Base-by-base conservation (phyloP, 73 alveolate species). In the Blepharisma japonicum region DNA sequence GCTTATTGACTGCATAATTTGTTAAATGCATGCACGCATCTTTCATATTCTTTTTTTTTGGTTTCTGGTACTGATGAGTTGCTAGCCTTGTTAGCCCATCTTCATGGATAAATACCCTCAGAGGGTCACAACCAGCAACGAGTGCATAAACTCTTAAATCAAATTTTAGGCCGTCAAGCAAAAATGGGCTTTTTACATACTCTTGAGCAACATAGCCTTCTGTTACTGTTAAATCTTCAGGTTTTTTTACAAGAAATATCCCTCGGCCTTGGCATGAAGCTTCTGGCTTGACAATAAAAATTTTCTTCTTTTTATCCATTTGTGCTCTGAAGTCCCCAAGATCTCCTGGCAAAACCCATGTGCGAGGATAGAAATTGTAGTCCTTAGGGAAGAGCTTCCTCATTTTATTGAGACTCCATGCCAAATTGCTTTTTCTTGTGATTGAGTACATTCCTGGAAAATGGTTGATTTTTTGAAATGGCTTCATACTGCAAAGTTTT, bases 41-140 rank as follows among this genome's bases (percentile, higher is more conserved):
- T 56, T 83, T 82, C 82, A 87, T 72, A 68, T 87, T 90, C 46
- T 80, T 92, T 14, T 80, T 83, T 7, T 77, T 78, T 9, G 98
- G 96, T 53, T 86, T 82, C 47, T 81, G 84, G 83, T 93, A 96
- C 54, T 90, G 96, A 6, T 83, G 97, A 45, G 96, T 87, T 71
- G 98, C 85, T 78, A 95, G 88, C 39, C 98, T 87, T 6, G 97
- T 98, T 56, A 95, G 84, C 6, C 99, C 99, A 80, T 95, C 99
- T 76, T 90, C 74, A 84, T 94, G 91, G 42, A 97, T 80, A 79
- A 87, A 97, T 6, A 94, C 96, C 66, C 87, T 67, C 50, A 92
- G 68, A 18, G 98, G 98, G 25, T 91, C 88, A 21, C 89, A 85
- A 11, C 95, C 89, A 20, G 95, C 89, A n/a, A 95, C 90, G 5